phyloP scores from a whole-genome alignment of 371 early-diverging fungal species.

The Mortierella sp. region DNA sequence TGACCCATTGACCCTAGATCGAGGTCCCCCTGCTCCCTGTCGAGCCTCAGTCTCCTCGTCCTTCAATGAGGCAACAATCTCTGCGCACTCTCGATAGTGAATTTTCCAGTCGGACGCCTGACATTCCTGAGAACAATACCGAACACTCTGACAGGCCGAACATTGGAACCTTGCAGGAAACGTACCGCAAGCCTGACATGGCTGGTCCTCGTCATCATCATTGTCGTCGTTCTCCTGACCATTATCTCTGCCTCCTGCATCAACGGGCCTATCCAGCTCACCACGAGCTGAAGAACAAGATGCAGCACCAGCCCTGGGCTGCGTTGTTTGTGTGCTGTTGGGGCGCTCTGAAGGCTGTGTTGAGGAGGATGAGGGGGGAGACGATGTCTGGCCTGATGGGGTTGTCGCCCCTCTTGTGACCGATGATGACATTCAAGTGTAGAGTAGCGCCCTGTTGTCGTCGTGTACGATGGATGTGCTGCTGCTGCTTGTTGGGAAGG shows the following conservation, averaged over 20 bases:
- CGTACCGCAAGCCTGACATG: slow-evolving; percentile 44
- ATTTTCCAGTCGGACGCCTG: slow-evolving; percentile 75
- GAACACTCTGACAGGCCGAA: slow-evolving; percentile 54
- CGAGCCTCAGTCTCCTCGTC: slow-evolving; percentile 20
- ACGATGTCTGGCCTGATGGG: slow-evolving; percentile 4
- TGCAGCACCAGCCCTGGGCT: background rate
- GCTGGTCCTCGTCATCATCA: slow-evolving; percentile 44
- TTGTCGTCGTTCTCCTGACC: slow-evolving; percentile 5
- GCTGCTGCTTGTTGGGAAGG: background rate
- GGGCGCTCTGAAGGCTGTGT: background rate
- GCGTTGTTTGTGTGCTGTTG: background rate
- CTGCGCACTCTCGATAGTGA: slow-evolving; percentile 67
- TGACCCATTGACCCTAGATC: background rate
- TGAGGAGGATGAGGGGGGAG: slow-evolving; percentile 9
- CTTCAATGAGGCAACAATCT: slow-evolving; percentile 49
- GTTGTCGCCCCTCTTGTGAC: slow-evolving; percentile 13
- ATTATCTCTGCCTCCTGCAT: background rate
- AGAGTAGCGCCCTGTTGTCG: background rate
- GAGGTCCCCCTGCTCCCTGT: background rate
- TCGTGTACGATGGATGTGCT: background rate
- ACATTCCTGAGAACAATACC: slow-evolving; percentile 80
- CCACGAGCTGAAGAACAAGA: background rate
- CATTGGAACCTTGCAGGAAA: slow-evolving; percentile 56
- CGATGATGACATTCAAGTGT: slow-evolving; percentile 15
- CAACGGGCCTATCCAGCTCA: background rate